Percentiles rank a stretch among this genome's conserved stretches.
These are phyloP conservation scores for Curvularia lunata DNA, from an alignment of 2,329 filamentous ascomycete genomes.

Conservation along the genomic window DNA sequence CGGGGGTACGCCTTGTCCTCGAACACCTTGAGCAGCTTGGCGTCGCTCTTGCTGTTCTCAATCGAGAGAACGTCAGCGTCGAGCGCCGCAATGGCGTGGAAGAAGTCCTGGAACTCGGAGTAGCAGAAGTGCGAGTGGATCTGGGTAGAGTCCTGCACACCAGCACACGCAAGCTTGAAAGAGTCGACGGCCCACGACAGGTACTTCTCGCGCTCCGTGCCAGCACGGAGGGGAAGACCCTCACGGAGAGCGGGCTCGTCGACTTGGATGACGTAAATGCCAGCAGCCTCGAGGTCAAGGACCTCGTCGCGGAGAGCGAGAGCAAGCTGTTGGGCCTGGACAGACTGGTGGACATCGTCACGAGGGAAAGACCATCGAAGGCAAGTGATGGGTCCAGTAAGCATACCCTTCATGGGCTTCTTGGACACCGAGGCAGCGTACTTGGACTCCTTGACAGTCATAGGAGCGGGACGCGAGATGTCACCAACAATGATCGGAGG, in stretches of 20 bases:
- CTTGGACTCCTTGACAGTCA: conserved; percentile 99
- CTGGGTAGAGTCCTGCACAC: conserved; percentile 94
- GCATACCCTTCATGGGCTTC: conserved; percentile 99
- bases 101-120: conserved; percentile 99
- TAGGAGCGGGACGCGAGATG: conserved; percentile 93
- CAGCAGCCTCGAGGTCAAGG: conserved; percentile 94
- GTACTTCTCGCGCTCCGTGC: conserved; percentile 95
- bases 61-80: conserved; percentile 98
- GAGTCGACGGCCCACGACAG: conserved; percentile 96
- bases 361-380: conserved; percentile 99
- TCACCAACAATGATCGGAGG: conserved; percentile 98
- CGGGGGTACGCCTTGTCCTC: conserved; percentile 96
- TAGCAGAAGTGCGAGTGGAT: conserved; percentile 99
- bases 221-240: conserved; percentile 94
- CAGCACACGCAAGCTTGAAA: conserved; percentile 94
- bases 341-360: conserved; percentile 98
- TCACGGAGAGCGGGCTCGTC: conserved; percentile 99
- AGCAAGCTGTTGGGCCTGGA: conserved; percentile 98
- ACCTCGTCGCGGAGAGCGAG: conserved; percentile 98
- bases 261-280: conserved; percentile 97
- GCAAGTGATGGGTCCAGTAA: conserved; percentile 98
- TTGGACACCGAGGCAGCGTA: conserved; percentile 94
- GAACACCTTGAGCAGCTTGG: conserved; percentile 98
- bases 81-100: conserved; percentile 98
- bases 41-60: conserved; percentile 99